phyloP scores from a whole-genome alignment of 352 stramenopile genomes.

The Pythium biforme region DNA sequence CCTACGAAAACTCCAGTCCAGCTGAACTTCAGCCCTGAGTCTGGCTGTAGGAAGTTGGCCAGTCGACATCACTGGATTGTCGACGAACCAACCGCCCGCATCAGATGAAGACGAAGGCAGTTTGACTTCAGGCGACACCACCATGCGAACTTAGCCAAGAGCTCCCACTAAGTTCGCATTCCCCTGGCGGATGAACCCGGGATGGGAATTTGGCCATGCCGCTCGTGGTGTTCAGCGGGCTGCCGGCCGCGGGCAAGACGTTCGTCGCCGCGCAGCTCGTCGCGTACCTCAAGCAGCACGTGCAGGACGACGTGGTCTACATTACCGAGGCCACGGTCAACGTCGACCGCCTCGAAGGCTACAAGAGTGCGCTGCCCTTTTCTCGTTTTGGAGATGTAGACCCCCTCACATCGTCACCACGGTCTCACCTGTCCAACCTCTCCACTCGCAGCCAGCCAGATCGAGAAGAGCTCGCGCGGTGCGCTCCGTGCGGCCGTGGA shows the following conservation, averaged over 20 bases:
- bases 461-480: conserved; percentile 71
- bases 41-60: no score
- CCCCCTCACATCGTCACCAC: not conserved
- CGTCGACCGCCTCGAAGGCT: conserved; percentile 53
- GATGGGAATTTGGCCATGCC: no score
- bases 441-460: conserved; percentile 42
- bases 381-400: not conserved
- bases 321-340: conserved; percentile 66
- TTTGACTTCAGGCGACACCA: no score
- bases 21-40: no score
- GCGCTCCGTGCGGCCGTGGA: conserved; percentile 66
- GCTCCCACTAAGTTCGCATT: conserved; percentile 16
- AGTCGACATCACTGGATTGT: no score
- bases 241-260: conserved; percentile 72
- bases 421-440: not conserved
- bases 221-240: conserved; percentile 69
- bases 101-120: no score
- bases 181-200: no score
- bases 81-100: no score
- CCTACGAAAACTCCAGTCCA: no score
- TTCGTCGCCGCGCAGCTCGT: conserved; percentile 50
- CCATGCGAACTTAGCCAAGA: not conserved
- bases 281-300: conserved; percentile 39
- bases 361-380: conserved; percentile 58
- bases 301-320: conserved; percentile 46